These are phyloP conservation scores for Flaveria floridana DNA, from an alignment of 140 eudicot species.

Conservation along the genomic window DNA sequence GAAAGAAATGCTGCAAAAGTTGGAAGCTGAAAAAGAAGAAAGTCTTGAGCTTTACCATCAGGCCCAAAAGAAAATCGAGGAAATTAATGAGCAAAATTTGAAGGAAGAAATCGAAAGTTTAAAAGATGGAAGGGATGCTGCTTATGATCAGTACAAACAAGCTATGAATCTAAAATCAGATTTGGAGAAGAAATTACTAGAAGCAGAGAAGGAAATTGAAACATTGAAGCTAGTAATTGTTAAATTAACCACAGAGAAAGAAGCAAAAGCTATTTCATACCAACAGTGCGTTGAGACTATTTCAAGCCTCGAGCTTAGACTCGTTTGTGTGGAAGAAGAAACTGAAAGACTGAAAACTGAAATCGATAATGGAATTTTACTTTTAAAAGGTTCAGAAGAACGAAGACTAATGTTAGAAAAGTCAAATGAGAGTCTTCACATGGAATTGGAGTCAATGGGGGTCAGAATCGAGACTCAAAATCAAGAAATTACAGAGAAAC, in stretches of 20 bases:
- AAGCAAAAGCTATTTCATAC: slow-evolving; percentile 47
- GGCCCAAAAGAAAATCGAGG: slow-evolving; percentile 44
- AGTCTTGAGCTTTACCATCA: slow-evolving; percentile 53
- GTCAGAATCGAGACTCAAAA: slow-evolving; percentile 56
- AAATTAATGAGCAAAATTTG: slow-evolving; percentile 42
- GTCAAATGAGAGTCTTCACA: slow-evolving; percentile 62
- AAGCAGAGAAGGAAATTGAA: slow-evolving; percentile 64
- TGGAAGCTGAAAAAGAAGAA: slow-evolving; percentile 69
- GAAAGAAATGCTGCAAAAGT: slow-evolving; percentile 45
- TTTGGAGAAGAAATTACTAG: slow-evolving; percentile 54
- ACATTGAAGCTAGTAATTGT: slow-evolving; percentile 43
- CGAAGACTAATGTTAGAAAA: slow-evolving; percentile 52
- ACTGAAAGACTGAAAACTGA: slow-evolving; percentile 55
- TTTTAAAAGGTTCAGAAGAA: slow-evolving; percentile 68
- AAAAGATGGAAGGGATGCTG: slow-evolving; percentile 53
- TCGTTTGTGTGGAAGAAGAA: slow-evolving; percentile 55
- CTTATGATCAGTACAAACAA: slow-evolving; percentile 51
- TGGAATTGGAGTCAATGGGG: slow-evolving; percentile 61
- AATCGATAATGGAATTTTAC: slow-evolving; percentile 50
- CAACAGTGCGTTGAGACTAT: slow-evolving; percentile 66
- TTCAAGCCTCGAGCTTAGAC: slow-evolving; percentile 50
- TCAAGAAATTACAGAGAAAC: slow-evolving; percentile 78
- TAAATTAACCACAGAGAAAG: slow-evolving; percentile 63
- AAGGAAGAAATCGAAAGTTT: slow-evolving; percentile 48
- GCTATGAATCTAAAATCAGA: slow-evolving; percentile 45